phyloP scores from a whole-genome alignment of 139 green algal genomes.

The Picochlorum sp. region DNA sequence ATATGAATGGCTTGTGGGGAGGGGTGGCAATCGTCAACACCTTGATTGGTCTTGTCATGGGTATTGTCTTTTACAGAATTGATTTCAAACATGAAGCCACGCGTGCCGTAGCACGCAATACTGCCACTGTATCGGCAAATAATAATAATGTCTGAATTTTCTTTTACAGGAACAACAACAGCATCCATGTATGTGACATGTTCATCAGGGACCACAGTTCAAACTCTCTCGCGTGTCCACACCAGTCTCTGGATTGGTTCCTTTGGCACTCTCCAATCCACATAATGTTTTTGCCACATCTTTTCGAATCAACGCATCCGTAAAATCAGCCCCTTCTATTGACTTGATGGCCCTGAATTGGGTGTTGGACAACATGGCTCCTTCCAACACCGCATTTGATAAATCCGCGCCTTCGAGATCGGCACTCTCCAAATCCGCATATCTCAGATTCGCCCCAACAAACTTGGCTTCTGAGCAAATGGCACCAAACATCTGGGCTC shows the following conservation, averaged over 20 bases:
- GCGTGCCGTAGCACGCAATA: background rate
- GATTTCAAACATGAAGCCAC: constrained; percentile 3
- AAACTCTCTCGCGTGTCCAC: constrained; percentile 66
- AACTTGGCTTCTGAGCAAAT: constrained; percentile 59
- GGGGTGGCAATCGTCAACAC: background rate
- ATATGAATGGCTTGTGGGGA: background rate
- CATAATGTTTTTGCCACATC: constrained; percentile 64
- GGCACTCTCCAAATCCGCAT: constrained; percentile 59
- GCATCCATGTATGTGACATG: background rate
- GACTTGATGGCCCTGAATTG: constrained; percentile 41
- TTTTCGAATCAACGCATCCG: constrained; percentile 58
- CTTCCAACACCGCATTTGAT: constrained; percentile 57
- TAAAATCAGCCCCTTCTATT: constrained; percentile 42
- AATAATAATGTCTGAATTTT: background rate
- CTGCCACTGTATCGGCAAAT: background rate
- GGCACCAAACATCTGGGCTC: constrained; percentile 44
- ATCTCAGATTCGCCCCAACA: constrained; percentile 49
- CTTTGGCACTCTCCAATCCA: constrained; percentile 42
- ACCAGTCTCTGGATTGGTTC: constrained; percentile 69
- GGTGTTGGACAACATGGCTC: constrained; percentile 59
- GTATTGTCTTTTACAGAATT: background rate
- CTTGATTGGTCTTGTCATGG: background rate
- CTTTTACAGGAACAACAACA: constrained; percentile 3
- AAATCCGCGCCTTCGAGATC: constrained; percentile 72
- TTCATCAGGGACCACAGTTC: constrained; percentile 39